Evolutionary conservation across 2,329 filamentous ascomycete genomes (phyloP).

Genomic region (Endocalyx cinctus): DNA sequence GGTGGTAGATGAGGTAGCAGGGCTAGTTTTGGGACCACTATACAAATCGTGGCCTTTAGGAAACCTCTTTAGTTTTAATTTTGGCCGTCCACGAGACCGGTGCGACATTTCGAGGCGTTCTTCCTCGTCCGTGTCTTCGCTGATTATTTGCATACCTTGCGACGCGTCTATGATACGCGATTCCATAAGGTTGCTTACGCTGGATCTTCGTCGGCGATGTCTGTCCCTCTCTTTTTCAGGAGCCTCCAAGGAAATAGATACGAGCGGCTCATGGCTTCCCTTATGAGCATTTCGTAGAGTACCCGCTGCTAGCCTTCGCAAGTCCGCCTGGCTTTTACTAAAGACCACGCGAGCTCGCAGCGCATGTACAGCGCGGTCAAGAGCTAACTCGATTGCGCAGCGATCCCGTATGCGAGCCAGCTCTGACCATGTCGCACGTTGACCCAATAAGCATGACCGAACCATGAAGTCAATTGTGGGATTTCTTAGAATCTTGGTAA

Average conservation of each 20-base stretch:
- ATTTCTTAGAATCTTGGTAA: slow-evolving; percentile 75
- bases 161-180: too few species aligned
- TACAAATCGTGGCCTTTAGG: slow-evolving; percentile 34
- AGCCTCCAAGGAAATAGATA: slow-evolving; percentile 8
- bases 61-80: slow-evolving; percentile 37
- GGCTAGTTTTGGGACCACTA: slow-evolving; percentile 24
- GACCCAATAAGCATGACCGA: slow-evolving; percentile 69
- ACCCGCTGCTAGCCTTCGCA: slow-evolving; percentile 42
- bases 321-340: slow-evolving; percentile 58
- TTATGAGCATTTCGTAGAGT: slow-evolving; percentile 19
- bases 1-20: slow-evolving; percentile 18
- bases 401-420: slow-evolving; percentile 80
- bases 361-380: slow-evolving; percentile 69
- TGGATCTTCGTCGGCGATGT: slow-evolving; percentile 42
- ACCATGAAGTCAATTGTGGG: slow-evolving; percentile 85
- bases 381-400: slow-evolving; percentile 80
- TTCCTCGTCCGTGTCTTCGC: slow-evolving; percentile 40
- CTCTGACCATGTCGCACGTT: slow-evolving; percentile 89
- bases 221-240: slow-evolving; percentile 25
- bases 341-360: slow-evolving; percentile 66
- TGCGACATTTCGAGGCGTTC: slow-evolving; percentile 38
- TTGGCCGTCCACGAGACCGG: slow-evolving; percentile 28
- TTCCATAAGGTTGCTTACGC: slow-evolving; percentile 42
- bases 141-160: slow-evolving; percentile 36
- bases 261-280: slow-evolving; percentile 15